Evolutionary conservation across 306 rosid species (phyloP).

Genomic region (Cucurbita ficifolia): DNA sequence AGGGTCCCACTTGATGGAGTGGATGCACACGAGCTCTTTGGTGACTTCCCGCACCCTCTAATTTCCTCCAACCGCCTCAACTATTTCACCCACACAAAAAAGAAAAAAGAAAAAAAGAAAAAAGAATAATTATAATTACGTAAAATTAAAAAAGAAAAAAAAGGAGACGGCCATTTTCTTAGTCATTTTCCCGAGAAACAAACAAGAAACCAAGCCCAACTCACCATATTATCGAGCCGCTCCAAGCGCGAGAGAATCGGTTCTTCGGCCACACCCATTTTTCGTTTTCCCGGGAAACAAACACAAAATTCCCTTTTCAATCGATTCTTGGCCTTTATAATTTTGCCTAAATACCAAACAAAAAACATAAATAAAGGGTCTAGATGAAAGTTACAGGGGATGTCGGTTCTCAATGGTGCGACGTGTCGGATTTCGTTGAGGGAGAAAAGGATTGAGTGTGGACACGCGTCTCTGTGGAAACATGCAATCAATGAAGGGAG

Average conservation of each 20-base stretch:
- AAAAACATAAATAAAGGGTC: too few relatives aligned
- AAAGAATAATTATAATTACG: neutral
- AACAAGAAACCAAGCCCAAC: neutral
- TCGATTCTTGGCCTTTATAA: neutral
- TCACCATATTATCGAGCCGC: constrained; percentile 57
- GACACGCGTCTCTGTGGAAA: neutral
- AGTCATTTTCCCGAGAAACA: neutral
- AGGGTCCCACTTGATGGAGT: constrained; percentile 28
- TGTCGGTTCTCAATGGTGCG: neutral
- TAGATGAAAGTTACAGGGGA: neutral
- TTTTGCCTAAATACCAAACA: neutral
- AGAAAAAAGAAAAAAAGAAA: neutral
- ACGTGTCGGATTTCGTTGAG: neutral
- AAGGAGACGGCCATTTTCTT: neutral
- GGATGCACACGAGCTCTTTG: constrained; percentile 21
- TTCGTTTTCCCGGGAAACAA: constrained; percentile 24
- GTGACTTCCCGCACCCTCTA: constrained; percentile 12
- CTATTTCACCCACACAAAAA: neutral
- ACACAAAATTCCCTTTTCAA: constrained; percentile 1
- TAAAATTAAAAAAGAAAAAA: too few relatives aligned
- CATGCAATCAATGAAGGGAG: too few relatives aligned
- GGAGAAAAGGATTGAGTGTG: neutral
- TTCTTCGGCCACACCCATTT: constrained; percentile 23
- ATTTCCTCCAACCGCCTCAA: constrained; percentile 34
- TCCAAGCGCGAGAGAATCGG: constrained; percentile 57